Conservation (phyloP, 805 yeast species). For the Ogataea zsoltii region DNA sequence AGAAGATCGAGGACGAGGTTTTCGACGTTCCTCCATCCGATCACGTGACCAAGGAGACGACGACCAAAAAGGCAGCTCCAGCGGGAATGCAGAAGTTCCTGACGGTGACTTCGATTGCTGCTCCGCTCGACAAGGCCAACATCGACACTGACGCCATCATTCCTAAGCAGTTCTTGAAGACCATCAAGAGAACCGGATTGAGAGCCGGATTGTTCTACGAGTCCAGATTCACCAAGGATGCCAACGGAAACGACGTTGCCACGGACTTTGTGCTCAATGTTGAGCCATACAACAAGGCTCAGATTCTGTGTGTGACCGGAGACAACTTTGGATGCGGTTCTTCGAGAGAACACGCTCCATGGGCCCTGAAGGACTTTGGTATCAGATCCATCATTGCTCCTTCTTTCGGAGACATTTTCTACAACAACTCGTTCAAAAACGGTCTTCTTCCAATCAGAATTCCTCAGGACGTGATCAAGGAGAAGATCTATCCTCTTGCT, state of each 20-base stretch:
- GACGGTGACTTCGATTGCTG: constrained; percentile 81
- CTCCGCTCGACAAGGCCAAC: constrained; percentile 92
- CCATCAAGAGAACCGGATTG: constrained; percentile 96
- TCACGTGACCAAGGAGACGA: constrained; percentile 40
- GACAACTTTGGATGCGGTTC: constrained; percentile 99
- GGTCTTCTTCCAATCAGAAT: constrained; percentile 91
- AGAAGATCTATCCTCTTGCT: constrained; percentile 80
- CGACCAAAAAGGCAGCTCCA: constrained; percentile 30
- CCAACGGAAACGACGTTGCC: constrained; percentile 67
- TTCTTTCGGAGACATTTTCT: constrained; percentile 96
- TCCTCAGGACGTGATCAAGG: constrained; percentile 71
- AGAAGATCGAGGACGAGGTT: constrained; percentile 49
- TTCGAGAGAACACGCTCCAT: constrained; percentile 98
- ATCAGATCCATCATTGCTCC: constrained; percentile 96
- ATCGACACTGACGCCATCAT: constrained; percentile 98
- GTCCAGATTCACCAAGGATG: constrained; percentile 71
- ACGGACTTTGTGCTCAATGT: constrained; percentile 93
- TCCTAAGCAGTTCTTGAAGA: constrained; percentile 97
- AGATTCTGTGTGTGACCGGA: constrained; percentile 88
- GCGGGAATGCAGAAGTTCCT: constrained; percentile 74
- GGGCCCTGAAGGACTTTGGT: constrained; percentile 98
- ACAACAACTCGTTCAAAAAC: constrained; percentile 95
- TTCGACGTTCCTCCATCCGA: constrained; percentile 63
- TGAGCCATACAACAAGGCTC: constrained; percentile 76
- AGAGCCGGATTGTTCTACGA: constrained; percentile 88